phyloP scores from a whole-genome alignment of 2,329 filamentous ascomycete genomes.

The Gaeumannomyces sp. region DNA sequence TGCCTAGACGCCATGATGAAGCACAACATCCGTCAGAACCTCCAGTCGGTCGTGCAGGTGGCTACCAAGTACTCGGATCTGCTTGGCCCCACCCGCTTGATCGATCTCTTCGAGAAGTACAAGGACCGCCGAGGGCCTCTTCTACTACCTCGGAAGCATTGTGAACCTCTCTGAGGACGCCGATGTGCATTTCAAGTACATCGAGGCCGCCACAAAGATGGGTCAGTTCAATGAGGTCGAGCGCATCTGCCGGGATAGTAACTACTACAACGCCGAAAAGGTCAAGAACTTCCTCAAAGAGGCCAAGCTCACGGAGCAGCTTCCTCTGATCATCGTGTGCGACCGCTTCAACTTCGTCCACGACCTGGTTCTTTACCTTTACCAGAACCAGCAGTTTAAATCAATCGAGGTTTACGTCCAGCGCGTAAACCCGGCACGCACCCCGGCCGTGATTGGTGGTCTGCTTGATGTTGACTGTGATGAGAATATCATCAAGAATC shows the following conservation, averaged over 20 bases:
- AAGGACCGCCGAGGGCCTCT: constrained; percentile 93
- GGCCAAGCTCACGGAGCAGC: constrained; percentile 81
- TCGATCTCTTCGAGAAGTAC: constrained; percentile 95
- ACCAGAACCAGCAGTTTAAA: constrained; percentile 99
- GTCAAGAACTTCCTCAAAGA: constrained; percentile 99
- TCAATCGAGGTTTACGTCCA: constrained; percentile 98
- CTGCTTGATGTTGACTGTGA: constrained; percentile 96
- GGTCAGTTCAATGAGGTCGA: constrained; percentile 93
- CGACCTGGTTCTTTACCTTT: constrained; percentile 90
- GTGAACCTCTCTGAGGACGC: constrained; percentile 94
- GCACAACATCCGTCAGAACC: constrained; percentile 91
- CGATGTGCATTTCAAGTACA: constrained; percentile 99
- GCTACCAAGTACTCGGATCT: constrained; percentile 98
- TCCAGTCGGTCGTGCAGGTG: constrained; percentile 90
- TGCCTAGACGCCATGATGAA: constrained; percentile 96
- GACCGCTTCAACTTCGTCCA: constrained; percentile 99
- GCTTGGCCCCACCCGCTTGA: constrained; percentile 77
- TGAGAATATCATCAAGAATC: constrained; percentile 88
- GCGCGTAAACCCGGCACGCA: constrained; percentile 85
- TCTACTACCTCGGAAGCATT: constrained; percentile 96
- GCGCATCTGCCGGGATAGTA: constrained; percentile 92
- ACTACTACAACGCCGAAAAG: constrained; percentile 84
- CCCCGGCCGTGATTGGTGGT: constrained; percentile 88
- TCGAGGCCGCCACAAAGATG: constrained; percentile 92
- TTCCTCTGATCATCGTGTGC: constrained; percentile 96